Evolutionary conservation across 805 yeast genomes (phyloP), one percentile per base, ranked within the genome.

Genomic region (Saccharomycopsis sp.): DNA sequence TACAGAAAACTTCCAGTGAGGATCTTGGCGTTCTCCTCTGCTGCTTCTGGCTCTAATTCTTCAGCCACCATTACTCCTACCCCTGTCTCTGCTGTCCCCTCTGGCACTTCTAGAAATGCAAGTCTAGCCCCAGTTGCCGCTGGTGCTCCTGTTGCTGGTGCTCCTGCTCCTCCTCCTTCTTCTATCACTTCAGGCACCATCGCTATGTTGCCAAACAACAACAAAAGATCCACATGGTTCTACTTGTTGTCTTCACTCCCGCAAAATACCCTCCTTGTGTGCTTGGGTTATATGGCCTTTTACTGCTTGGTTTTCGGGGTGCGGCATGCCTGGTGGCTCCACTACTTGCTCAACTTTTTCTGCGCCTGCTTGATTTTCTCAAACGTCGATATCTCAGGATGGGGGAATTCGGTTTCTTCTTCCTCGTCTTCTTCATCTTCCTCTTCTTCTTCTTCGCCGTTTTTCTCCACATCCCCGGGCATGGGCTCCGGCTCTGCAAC

Each of bases 281-380:
- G n/a, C n/a, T 52, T 80, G 33, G 53, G 54, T 0, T 82, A 80
- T 55, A 63, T 76, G 48, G 67, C 74, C 1, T 54, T 73, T 29
- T 86, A 82, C 59, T 62, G 81, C 32, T 57, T 82, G 41, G 52
- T 85, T 7, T 85, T 77, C 59, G 96, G 96, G 2, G 67, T 81
- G 4, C 71, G 88, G 53, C 82, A 85, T 52, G 68, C 89, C n/a
- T 88, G 73, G 58, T 84, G 88, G 83, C 61, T 87, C 35, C 92
- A 87, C 52, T 82, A 83, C 54, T 58, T 86, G 38, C 69, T 81
- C 41, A 86, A 86, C 56, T 56, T 80, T 13, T 60, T 78, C 40
- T 68, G 77, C 55, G 69, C 79, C 34, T 65, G 79, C 69, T 49
- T 74, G 16, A 55, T 69, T 15, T 39, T 55, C 27, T 34, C 53